Conservation (phyloP, 371 early-diverging fungal genomes). For the Zopfochytrium polystomum region DNA sequence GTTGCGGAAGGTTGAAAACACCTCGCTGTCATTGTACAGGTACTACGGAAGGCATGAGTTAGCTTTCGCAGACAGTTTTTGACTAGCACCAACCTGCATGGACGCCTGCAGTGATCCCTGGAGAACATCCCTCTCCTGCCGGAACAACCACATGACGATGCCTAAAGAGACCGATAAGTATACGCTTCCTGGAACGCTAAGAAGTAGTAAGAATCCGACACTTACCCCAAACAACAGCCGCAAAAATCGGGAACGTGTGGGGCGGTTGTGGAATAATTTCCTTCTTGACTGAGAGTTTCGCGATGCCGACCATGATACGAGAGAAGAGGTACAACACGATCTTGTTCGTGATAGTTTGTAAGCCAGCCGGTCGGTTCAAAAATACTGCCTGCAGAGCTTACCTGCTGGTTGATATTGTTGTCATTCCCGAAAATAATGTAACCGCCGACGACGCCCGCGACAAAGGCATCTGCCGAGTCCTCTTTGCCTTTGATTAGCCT, state of each 20-base stretch:
- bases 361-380: not conserved
- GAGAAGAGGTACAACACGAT: constrained; percentile 93
- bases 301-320: constrained; percentile 81
- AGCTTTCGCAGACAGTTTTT: constrained; percentile 19
- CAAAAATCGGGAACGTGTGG: constrained; percentile 84
- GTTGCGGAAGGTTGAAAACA: constrained; percentile 26
- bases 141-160: constrained; percentile 91
- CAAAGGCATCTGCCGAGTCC: constrained; percentile 73
- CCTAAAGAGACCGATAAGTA: constrained; percentile 20
- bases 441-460: constrained; percentile 93
- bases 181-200: not conserved
- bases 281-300: constrained; percentile 74
- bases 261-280: constrained; percentile 68
- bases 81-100: constrained; percentile 76
- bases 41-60: constrained; percentile 8
- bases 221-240: constrained; percentile 93
- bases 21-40: constrained; percentile 35
- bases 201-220: not conserved
- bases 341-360: constrained; percentile 42
- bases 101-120: constrained; percentile 88
- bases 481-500: constrained; percentile 72
- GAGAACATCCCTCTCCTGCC: constrained; percentile 81
- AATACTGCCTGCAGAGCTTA: constrained; percentile 37
- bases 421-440: constrained; percentile 93
- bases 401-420: constrained; percentile 92